A percentile compares a stretch with the other conserved stretches of the same genome.
Conservation (phyloP, 169 alveolate species). For the Cryptosporidium felis region DNA sequence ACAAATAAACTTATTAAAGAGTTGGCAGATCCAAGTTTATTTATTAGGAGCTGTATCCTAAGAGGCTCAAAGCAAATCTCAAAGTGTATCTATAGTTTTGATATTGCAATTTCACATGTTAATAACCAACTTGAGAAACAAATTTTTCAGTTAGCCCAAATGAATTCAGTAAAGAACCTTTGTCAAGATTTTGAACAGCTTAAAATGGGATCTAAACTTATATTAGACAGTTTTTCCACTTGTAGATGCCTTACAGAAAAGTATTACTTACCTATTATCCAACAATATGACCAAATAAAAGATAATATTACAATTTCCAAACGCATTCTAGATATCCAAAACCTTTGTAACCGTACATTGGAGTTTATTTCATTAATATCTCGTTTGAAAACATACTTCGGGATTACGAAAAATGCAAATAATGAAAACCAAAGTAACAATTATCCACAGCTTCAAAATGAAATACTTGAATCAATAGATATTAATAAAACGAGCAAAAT, state of each 20-base stretch:
- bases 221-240: background rate
- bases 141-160: conserved; percentile 12
- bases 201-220: background rate
- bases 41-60: conserved; percentile 49
- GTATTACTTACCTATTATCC: background rate
- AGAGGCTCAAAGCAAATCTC: conserved; percentile 38
- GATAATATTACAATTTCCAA: conserved; percentile 4
- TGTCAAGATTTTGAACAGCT: conserved; percentile 23
- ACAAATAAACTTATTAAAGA: conserved; percentile 44
- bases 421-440: conserved; percentile 4
- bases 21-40: conserved; percentile 36
- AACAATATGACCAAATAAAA: conserved; percentile 46
- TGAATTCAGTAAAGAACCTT: background rate
- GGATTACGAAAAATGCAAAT: background rate
- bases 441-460: background rate
- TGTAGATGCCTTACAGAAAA: background rate
- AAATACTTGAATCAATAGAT: conserved; percentile 27
- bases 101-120: conserved; percentile 13
- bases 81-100: conserved; percentile 26
- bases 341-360: conserved; percentile 29
- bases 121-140: conserved; percentile 27
- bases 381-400: conserved; percentile 1
- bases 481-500: conserved; percentile 34
- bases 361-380: conserved; percentile 40
- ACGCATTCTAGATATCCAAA: conserved; percentile 28